Base-by-base conservation (phyloP, 2,329 filamentous ascomycete genomes). In the Scopulariopsis brevicaulis region DNA sequence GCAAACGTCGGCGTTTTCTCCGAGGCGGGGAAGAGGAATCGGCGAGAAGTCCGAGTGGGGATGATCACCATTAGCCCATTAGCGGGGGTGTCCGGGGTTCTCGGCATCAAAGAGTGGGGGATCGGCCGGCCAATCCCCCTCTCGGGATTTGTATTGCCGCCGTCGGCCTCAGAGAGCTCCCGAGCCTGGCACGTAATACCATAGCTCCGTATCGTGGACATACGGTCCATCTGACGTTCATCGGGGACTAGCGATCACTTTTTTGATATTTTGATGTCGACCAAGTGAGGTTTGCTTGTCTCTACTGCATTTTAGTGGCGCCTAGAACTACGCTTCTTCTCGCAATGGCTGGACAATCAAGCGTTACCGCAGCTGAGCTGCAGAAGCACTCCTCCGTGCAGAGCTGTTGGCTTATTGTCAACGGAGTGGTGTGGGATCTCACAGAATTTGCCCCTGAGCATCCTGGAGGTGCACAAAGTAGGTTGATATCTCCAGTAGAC, bases 381-480 rank as follows among this genome's bases (percentile, higher is more conserved):
- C 37, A 40, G 11, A 40, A 18, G 37, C 37, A 40, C 15, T 12
- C 37, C 37, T 40, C 37, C 37, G 12, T 4, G 12, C 4, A 40
- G 37, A 40, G 37, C 37, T 40, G 37, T 63, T 89, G 85, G 86
- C 78, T 88, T 60, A 83, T 86, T 24, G 78, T 89, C n/a, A 79
- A 87, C 64, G 78, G 78, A 43, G 74, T 78, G 59, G 83, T 87
- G 48, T 88, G 84, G 73, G 83, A 89, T 67, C 70, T 66, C 24
- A 65, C 65, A 0, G 56, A 60, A 12, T 66, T 66, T 35, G 64
- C 64, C 1, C 60, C 62, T 1, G 50, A 61, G 1, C 65, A 66
- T 18, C 65, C 65, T 1, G 64, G 64, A 18, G 64, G 65, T 14
- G 46, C 3, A 46, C 55, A 8, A 60, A 65, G 46, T 50, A 24